Conservation (phyloP, 2,329 filamentous ascomycete genomes). For the Cryphonectria parasitica region DNA sequence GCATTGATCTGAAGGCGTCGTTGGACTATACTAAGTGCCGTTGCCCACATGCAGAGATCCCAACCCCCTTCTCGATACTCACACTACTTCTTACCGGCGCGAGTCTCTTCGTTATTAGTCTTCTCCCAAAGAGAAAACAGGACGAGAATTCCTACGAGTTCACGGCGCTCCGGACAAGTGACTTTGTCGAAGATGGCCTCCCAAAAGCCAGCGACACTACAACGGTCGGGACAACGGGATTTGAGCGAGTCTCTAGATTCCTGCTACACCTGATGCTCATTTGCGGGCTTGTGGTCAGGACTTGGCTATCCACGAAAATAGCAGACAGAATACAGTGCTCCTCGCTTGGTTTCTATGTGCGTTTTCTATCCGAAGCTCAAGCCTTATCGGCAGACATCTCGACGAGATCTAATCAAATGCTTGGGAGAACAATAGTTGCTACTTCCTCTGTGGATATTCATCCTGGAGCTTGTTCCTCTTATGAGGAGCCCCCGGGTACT, state of each 20-base stretch:
- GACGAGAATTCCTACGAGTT: constrained; percentile 3
- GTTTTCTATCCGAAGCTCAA: background rate
- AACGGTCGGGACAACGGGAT: no score
- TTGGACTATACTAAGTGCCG: background rate
- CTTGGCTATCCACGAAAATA: background rate
- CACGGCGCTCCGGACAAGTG: constrained; percentile 1
- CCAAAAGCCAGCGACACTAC: background rate
- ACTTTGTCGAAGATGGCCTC: background rate
- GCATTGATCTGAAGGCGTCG: background rate
- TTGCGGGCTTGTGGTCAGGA: background rate
- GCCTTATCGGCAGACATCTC: background rate
- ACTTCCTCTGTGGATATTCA: background rate
- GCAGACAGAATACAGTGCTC: constrained; percentile 12
- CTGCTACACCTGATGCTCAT: background rate
- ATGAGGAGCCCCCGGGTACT: background rate
- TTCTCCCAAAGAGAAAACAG: background rate
- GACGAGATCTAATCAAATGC: background rate
- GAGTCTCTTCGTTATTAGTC: background rate
- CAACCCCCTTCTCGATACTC: constrained; percentile 2
- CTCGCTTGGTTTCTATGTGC: constrained; percentile 1
- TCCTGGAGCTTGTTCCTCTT: background rate
- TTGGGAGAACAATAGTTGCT: background rate
- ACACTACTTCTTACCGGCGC: background rate
- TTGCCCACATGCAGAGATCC: background rate
- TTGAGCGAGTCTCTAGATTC: background rate